Conservation (phyloP, 192 early-diverging fungal genomes). For the Umbelopsis ramanniana region DNA sequence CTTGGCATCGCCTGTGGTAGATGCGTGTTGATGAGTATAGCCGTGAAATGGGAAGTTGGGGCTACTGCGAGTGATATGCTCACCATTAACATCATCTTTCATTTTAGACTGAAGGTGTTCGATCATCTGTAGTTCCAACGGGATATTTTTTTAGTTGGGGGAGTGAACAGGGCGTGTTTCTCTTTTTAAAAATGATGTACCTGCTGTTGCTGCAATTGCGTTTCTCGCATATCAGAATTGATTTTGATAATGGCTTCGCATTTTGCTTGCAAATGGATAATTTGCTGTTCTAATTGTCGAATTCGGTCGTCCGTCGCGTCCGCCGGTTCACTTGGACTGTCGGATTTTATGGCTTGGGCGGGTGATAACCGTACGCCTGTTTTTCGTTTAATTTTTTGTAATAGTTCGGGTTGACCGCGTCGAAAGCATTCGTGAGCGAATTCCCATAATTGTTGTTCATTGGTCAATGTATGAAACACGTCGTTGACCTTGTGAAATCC, state of each 20-base stretch:
- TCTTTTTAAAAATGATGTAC: background rate
- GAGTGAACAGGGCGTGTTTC: too few relatives aligned
- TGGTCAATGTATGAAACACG: slow-evolving; percentile 47
- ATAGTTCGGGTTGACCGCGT: slow-evolving; percentile 45
- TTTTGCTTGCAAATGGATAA: slow-evolving; percentile 7
- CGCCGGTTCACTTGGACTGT: background rate
- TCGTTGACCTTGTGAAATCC: slow-evolving; percentile 75
- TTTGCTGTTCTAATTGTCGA: slow-evolving; percentile 9
- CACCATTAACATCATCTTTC: background rate
- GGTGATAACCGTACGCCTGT: background rate
- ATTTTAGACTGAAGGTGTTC: background rate
- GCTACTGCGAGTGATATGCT: too few relatives aligned
- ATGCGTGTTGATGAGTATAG: background rate
- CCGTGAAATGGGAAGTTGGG: too few relatives aligned
- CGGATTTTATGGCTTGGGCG: background rate
- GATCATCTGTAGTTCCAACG: slow-evolving; percentile 10
- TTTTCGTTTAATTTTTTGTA: slow-evolving; percentile 21
- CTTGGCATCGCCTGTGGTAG: background rate
- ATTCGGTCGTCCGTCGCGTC: background rate
- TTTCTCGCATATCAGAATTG: slow-evolving; percentile 4
- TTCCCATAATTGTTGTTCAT: slow-evolving; percentile 76
- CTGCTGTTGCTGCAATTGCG: slow-evolving; percentile 10
- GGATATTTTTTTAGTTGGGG: too few relatives aligned
- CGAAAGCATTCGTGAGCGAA: slow-evolving; percentile 84
- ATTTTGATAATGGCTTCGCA: slow-evolving; percentile 9